A percentile compares a stretch with the other conserved stretches of the same genome.
Conservation (phyloP, 164 flowering plant species). For the Macadamia tetraphylla region DNA sequence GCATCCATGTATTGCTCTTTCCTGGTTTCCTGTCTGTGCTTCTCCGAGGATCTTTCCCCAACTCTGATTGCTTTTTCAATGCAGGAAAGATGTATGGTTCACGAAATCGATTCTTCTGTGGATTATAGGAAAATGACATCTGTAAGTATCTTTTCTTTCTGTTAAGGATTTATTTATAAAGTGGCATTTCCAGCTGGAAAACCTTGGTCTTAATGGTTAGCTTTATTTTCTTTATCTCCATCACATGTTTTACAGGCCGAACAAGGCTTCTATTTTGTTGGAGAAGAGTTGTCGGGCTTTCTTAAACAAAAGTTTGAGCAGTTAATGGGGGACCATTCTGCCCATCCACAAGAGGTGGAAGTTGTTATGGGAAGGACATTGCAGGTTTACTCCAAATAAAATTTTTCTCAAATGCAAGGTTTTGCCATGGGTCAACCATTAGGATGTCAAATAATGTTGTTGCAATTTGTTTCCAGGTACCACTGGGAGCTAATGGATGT, state of each 20-base stretch:
- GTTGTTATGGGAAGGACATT: slow-evolving; percentile 94
- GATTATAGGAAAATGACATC: slow-evolving; percentile 94
- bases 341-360: slow-evolving; percentile 79
- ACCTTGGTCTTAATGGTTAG: no score
- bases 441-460: background rate
- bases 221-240: slow-evolving; percentile 6
- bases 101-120: slow-evolving; percentile 79
- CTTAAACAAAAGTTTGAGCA: slow-evolving; percentile 60
- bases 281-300: slow-evolving; percentile 40
- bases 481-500: slow-evolving; percentile 86
- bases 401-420: background rate
- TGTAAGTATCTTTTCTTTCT: slow-evolving; percentile 29
- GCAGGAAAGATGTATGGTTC: slow-evolving; percentile 87
- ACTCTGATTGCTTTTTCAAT: slow-evolving; percentile 1
- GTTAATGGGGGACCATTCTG: slow-evolving; percentile 50
- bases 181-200: background rate
- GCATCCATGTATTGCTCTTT: no score
- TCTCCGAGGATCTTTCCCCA: background rate
- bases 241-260: slow-evolving; percentile 48
- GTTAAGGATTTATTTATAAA: background rate
- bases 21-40: no score
- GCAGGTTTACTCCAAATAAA: slow-evolving; percentile 35
- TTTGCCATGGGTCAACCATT: background rate
- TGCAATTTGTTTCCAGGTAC: slow-evolving; percentile 42
- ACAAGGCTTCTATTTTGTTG: slow-evolving; percentile 85